Evolutionary conservation across 768 basidiomycete genomes (phyloP).

Genomic region (Antrodiella citrinella): DNA sequence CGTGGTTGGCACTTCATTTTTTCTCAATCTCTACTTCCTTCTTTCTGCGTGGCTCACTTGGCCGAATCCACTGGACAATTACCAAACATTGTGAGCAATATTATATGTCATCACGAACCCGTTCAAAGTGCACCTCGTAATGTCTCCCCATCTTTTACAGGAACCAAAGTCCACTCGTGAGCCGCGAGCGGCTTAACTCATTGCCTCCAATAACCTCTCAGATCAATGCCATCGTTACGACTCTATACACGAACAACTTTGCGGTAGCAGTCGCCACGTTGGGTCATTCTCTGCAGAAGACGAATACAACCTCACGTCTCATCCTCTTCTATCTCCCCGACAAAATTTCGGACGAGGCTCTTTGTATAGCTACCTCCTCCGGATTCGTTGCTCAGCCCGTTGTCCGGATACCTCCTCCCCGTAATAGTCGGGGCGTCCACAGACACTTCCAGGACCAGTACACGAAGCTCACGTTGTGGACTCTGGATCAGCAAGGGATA

Average conservation of each 20-base stretch:
- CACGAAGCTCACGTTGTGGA: slow-evolving; percentile 30
- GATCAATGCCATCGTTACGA: slow-evolving; percentile 21
- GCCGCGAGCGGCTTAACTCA: background rate
- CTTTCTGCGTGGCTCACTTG: background rate
- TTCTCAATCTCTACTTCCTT: slow-evolving; percentile 1
- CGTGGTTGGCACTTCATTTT: background rate
- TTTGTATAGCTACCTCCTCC: slow-evolving; percentile 22
- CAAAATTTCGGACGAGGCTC: slow-evolving; percentile 21
- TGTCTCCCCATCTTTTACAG: slow-evolving; percentile 6
- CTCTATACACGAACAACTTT: slow-evolving; percentile 25
- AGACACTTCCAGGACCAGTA: slow-evolving; percentile 26
- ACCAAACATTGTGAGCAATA: slow-evolving; percentile 4
- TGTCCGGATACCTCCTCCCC: slow-evolving; percentile 25
- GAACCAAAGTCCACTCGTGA: slow-evolving; percentile 12
- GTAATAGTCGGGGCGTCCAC: slow-evolving; percentile 20
- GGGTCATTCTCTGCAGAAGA: slow-evolving; percentile 21
- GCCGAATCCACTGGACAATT: slow-evolving; percentile 4
- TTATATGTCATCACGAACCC: background rate
- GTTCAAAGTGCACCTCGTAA: background rate
- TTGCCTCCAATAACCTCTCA: slow-evolving; percentile 9
- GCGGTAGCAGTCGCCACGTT: slow-evolving; percentile 24
- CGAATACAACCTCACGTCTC: slow-evolving; percentile 21
- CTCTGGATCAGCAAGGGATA: slow-evolving; percentile 22
- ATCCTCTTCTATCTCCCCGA: slow-evolving; percentile 26
- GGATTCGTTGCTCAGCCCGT: slow-evolving; percentile 25